Conservation (phyloP, 129 eudicot species). For the Ambrosia trifida region DNA sequence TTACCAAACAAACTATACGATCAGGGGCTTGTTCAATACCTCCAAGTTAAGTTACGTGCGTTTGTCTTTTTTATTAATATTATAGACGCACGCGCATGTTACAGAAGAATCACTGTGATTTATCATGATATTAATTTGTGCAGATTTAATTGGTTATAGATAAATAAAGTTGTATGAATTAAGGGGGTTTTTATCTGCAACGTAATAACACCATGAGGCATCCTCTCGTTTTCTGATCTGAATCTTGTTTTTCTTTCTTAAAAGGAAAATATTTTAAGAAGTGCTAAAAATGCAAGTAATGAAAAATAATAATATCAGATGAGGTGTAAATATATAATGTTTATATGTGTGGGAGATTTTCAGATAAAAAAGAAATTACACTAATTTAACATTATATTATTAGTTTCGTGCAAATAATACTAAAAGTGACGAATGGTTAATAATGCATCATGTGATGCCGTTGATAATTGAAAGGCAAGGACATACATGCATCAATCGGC, state of each 20-base stretch:
- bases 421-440: too few species aligned
- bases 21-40: conserved; percentile 17
- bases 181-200: conserved; percentile 16
- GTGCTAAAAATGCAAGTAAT: neutral
- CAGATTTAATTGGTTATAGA: neutral
- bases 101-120: conserved; percentile 25
- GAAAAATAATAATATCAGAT: neutral
- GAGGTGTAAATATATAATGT: neutral
- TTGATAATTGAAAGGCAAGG: too few species aligned
- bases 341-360: too few species aligned
- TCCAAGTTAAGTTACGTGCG: conserved; percentile 31
- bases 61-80: conserved; percentile 22
- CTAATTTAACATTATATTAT: too few species aligned
- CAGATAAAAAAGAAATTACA: too few species aligned
- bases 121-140: neutral
- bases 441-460: too few species aligned
- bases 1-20: conserved; percentile 23
- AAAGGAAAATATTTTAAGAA: neutral
- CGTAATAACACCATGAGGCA: conserved; percentile 27
- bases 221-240: conserved; percentile 20
- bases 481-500: too few species aligned
- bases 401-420: too few species aligned
- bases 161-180: conserved; percentile 26
- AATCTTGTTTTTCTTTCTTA: conserved; percentile 1
- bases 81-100: conserved; percentile 20